These are phyloP conservation scores for Candida hungchunana DNA, from an alignment of 805 yeast species.

Conservation along the genomic window DNA sequence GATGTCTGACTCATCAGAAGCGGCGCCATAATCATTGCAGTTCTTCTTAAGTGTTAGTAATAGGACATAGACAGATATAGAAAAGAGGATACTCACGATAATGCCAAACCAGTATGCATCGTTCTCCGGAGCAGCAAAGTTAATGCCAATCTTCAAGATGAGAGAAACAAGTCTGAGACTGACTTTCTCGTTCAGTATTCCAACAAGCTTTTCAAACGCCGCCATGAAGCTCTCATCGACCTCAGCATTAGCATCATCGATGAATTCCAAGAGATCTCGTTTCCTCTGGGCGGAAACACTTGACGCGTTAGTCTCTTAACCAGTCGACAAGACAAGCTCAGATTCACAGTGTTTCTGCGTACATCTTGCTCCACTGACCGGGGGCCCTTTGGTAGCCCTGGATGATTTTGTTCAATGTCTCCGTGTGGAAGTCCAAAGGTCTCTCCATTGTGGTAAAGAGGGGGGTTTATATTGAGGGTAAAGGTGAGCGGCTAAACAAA, in stretches of 20 bases:
- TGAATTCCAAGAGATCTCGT: conserved; percentile 7
- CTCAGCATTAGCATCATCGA: conserved; percentile 9
- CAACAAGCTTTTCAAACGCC: conserved; percentile 12
- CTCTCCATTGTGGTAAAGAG: conserved; percentile 5
- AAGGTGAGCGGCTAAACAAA: neutral
- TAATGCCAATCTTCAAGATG: conserved; percentile 23
- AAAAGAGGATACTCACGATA: conserved; percentile 3
- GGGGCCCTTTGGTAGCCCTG: conserved; percentile 1
- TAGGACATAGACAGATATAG: neutral
- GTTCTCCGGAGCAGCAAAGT: conserved; percentile 12
- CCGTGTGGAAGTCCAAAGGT: conserved; percentile 8
- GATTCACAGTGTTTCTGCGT: conserved; percentile 1
- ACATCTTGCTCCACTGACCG: conserved; percentile 6
- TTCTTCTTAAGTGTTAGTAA: conserved; percentile 4
- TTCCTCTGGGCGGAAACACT: conserved; percentile 8
- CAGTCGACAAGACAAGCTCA: conserved; percentile 8
- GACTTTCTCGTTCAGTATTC: conserved; percentile 11
- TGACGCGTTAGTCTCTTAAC: conserved; percentile 8
- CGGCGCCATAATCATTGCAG: conserved; percentile 21
- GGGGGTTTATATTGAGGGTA: neutral
- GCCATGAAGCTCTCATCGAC: conserved; percentile 11
- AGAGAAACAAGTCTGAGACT: conserved; percentile 18
- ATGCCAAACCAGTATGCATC: conserved; percentile 25
- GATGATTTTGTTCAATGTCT: conserved; percentile 8
- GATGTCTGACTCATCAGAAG: conserved; percentile 16